Conservation (phyloP, 257 asterid genomes). For the Catharanthus roseus region DNA sequence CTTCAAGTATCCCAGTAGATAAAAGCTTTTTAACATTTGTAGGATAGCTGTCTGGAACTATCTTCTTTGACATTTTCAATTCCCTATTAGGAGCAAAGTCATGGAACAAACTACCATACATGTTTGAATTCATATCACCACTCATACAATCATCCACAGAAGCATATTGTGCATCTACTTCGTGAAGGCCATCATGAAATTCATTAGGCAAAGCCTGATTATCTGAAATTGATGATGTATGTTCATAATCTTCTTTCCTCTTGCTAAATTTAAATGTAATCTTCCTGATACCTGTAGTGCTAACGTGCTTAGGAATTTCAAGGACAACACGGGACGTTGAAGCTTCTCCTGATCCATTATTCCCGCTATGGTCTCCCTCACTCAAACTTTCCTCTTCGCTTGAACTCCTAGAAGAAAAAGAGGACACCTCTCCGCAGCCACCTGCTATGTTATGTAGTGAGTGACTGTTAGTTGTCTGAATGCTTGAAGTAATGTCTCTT, state of each 20-base stretch:
- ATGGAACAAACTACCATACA: constrained; percentile 28
- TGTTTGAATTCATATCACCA: constrained; percentile 28
- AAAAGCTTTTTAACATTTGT: constrained; percentile 82
- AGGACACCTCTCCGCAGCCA: constrained; percentile 72
- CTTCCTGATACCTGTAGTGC: constrained; percentile 92
- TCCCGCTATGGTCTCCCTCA: constrained; percentile 43
- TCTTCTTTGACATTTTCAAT: constrained; percentile 75
- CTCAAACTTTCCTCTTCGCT: constrained; percentile 47
- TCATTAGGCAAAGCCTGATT: constrained; percentile 35
- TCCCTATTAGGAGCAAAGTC: constrained; percentile 47
- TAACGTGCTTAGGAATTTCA: constrained; percentile 86
- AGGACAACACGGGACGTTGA: constrained; percentile 67
- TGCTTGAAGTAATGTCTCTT: constrained; percentile 49
- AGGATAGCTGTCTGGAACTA: constrained; percentile 56
- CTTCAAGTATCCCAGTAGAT: constrained; percentile 82
- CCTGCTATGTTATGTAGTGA: constrained; percentile 39
- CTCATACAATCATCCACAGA: constrained; percentile 22
- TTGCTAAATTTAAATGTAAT: constrained; percentile 89
- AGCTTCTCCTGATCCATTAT: constrained; percentile 38
- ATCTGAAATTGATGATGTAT: constrained; percentile 28
- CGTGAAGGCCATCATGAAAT: constrained; percentile 30
- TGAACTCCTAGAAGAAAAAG: constrained; percentile 47
- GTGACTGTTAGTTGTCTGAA: constrained; percentile 44
- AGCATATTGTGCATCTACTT: constrained; percentile 31
- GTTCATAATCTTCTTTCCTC: constrained; percentile 49